Base-by-base conservation (phyloP, 1,284 basidiomycete species). In the Malassezia furfur region DNA sequence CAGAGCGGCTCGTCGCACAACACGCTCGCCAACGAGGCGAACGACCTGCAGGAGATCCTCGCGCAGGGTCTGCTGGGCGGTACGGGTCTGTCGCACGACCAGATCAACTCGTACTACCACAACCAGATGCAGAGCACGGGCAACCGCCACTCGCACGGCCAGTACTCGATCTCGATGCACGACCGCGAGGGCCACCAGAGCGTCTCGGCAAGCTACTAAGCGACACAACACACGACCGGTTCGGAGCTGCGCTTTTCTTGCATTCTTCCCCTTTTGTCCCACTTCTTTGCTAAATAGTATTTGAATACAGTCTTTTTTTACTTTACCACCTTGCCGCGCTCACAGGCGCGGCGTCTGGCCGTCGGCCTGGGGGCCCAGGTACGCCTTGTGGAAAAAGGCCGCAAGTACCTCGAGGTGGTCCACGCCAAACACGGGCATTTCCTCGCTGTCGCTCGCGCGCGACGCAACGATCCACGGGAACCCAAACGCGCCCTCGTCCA, bases 81-180 rank as follows among this genome's bases (percentile, higher is more conserved):
- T 44, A 47, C 55, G 10, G 55, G 55, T 35, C 48, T 57, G 3
- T 57, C 55, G 44, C 50, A 35, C 4, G 17, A 41, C n/a, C 55
- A 57, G 46, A 40, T 57, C 30, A 49, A 34, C 39, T 14, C 28
- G n/a, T 57, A 57, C 45, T 52, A 38, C 32, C 15, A n/a, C n/a
- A 32, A 30, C 31, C 41, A 37, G 22, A 11, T 8, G n/a, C 43
- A 45, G 32, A 44, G 49, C 25, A 17, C 7, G 5, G 45, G 39
- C 11, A 6, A 35, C 48, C 21, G 8, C 30, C 31, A 19, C 38
- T 15, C 15, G 35, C 48, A 47, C 15, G 54, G 45, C 31, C 31
- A 28, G 35, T 31, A 38, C 36, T 51, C 44, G n/a, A 38, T 34
- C n/a, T 51, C 54, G 37, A 21, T 57, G 25, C n/a, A 52, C 44